Evolutionary conservation across 23 red algal genomes (phyloP).

Genomic region (Gracilariopsis chorda): DNA sequence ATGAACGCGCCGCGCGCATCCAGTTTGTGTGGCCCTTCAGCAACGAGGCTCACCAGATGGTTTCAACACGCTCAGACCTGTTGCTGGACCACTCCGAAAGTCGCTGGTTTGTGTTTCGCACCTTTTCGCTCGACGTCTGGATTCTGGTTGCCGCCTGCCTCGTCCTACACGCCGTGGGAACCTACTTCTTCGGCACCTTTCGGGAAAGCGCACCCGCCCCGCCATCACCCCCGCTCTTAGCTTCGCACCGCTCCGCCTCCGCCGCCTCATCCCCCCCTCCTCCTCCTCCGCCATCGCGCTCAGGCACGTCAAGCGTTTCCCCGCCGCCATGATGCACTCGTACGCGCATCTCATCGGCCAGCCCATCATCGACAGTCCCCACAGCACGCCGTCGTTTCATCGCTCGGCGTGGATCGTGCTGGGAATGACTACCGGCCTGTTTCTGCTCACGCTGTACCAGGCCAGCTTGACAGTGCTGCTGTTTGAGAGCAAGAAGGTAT

Average conservation of each 20-base stretch:
- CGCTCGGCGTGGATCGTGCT: constrained; percentile 37
- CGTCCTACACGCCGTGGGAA: constrained; percentile 1
- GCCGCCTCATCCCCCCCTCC: too few species aligned
- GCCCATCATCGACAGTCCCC: background rate
- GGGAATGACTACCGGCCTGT: constrained; percentile 37
- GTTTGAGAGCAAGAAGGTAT: constrained; percentile 31
- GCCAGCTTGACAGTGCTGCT: constrained; percentile 35
- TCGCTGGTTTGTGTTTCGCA: constrained; percentile 50
- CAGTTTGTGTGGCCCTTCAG: constrained; percentile 51
- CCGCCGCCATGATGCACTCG: constrained; percentile 16
- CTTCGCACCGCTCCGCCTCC: too few species aligned
- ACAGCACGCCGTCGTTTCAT: constrained; percentile 43
- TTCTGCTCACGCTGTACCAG: constrained; percentile 41
- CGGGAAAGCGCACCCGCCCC: too few species aligned
- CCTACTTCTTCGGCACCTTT: constrained; percentile 11
- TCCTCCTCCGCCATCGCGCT: too few species aligned
- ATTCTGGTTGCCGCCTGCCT: constrained; percentile 6
- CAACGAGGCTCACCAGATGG: constrained; percentile 44
- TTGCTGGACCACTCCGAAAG: constrained; percentile 12
- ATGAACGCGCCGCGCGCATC: constrained; percentile 5
- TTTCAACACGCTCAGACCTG: constrained; percentile 22
- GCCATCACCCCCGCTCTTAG: too few species aligned
- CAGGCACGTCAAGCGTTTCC: constrained; percentile 17
- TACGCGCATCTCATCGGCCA: constrained; percentile 54
- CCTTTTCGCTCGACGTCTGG: constrained; percentile 38